phyloP scores from a whole-genome alignment of 1,139 yeast genomes.

The Petasospora rhodanensis region DNA sequence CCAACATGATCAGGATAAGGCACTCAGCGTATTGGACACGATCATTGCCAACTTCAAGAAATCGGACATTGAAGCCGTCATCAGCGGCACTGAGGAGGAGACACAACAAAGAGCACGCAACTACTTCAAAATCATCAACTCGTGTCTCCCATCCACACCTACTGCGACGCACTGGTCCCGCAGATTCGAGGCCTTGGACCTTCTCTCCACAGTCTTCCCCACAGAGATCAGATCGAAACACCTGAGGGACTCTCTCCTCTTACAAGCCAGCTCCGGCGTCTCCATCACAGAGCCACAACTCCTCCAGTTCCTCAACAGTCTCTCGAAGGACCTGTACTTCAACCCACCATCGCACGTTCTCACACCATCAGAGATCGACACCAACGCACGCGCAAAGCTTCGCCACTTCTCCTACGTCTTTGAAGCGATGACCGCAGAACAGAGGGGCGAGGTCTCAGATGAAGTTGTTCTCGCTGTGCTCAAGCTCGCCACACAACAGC shows the following conservation, averaged over 20 bases:
- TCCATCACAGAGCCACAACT: slow-evolving; percentile 12
- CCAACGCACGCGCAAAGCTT: slow-evolving; percentile 5
- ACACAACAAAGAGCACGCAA: slow-evolving; percentile 1
- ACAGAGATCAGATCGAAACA: slow-evolving; percentile 26
- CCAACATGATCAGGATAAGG: slow-evolving; percentile 4
- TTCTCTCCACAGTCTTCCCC: slow-evolving; percentile 37
- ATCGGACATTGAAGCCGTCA: slow-evolving; percentile 21
- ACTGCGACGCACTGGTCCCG: slow-evolving; percentile 31
- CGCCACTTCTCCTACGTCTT: slow-evolving; percentile 10
- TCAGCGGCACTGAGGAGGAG: slow-evolving; percentile 8
- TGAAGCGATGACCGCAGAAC: slow-evolving; percentile 8
- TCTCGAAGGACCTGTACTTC: slow-evolving; percentile 8
- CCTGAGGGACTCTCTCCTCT: slow-evolving; percentile 8
- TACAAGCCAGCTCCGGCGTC: slow-evolving; percentile 18
- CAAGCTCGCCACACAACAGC: slow-evolving; percentile 21
- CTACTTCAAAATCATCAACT: slow-evolving; percentile 24
- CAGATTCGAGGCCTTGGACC: slow-evolving; percentile 35
- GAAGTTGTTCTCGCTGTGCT: slow-evolving; percentile 13
- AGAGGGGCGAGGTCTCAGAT: slow-evolving; percentile 10
- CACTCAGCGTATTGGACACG: slow-evolving; percentile 10
- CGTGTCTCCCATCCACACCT: slow-evolving; percentile 29
- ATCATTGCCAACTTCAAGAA: slow-evolving; percentile 14
- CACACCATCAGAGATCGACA: slow-evolving; percentile 4
- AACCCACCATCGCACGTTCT: slow-evolving; percentile 10
- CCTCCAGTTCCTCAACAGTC: slow-evolving; percentile 2